Evolutionary conservation across 2,329 filamentous ascomycete genomes (phyloP), one percentile per base, ranked within the genome.

Genomic region (Ceratocystis diversiconidia): DNA sequence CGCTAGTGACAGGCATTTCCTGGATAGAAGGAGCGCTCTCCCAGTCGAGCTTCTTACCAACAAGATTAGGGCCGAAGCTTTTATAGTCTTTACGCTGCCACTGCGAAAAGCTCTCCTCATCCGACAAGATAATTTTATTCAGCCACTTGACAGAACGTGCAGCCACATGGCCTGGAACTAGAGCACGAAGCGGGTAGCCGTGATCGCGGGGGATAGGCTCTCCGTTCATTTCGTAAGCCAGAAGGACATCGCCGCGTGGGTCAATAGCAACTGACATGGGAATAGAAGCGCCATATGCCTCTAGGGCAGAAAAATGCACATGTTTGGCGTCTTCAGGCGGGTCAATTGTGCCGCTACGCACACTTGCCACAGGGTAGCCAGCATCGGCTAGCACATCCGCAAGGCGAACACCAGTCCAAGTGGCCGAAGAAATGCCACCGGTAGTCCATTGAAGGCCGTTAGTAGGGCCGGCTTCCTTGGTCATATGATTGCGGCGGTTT

Each of bases 121-220:
- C 83, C 48, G 83, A 82, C 1, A 88, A 76, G 0, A 82, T 79
- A 64, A 89, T 84, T 57, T 81, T 80, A 68, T 79, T 83, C 1
- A 89, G 75, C 86, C 85, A 89, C 71, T 89, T 89, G 69, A 87
- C 85, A 5, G 82, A 85, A 1, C 85, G 79, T 0, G 85, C 86
- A 0, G 85, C 86, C 1, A 87, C 85, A 62, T 84, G 80, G 0
- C 86, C 86, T 0, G 85, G 84, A 0, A 87, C 82, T 2, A 87
- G 76, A 0, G 80, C 80, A 1, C 85, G 78, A 15, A 87, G 73
- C 0, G 86, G 86, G 69, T 79, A 88, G 0, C 86, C 86, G 69
- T 89, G 86, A 67, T 88, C 85, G 1, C 78, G 79, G 0, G 85
- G 84, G 1, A 89, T 75, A 0, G 82, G 77, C 66, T 80, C 72